phyloP scores from a whole-genome alignment of 2,329 filamentous ascomycete species.

The Monosporascus sp. region DNA sequence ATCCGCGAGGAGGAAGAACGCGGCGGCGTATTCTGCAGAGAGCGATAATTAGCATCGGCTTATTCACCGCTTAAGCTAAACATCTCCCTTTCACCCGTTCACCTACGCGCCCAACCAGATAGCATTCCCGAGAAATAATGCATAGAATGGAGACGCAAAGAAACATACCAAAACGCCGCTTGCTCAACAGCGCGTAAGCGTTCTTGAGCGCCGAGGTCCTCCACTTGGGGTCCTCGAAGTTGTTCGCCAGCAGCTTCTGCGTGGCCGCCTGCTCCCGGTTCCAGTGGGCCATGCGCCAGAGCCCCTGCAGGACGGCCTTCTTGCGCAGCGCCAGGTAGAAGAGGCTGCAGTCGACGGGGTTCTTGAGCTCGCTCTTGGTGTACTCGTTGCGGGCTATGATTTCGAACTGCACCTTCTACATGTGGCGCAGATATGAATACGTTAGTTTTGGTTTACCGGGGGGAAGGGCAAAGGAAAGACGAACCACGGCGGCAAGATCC shows the following conservation, averaged over 20 bases:
- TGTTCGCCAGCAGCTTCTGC: conserved; percentile 75
- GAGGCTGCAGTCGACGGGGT: conserved; percentile 84
- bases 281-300: conserved; percentile 94
- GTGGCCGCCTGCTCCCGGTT: conserved; percentile 81
- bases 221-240: conserved; percentile 85
- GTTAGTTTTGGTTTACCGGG: conserved; percentile 4
- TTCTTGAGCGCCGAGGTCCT: conserved; percentile 89
- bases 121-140: no score
- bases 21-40: conserved; percentile 78
- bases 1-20: conserved; percentile 90
- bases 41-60: neutral
- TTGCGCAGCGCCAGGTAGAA: conserved; percentile 89
- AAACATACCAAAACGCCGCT: conserved; percentile 70
- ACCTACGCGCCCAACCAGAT: no score
- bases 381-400: conserved; percentile 91
- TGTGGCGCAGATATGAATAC: conserved; percentile 4
- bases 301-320: conserved; percentile 81
- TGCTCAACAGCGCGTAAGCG: conserved; percentile 89
- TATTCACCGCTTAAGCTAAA: no score
- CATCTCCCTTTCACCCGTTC: no score
- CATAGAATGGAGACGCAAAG: no score
- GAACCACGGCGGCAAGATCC: conserved; percentile 68
- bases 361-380: conserved; percentile 78
- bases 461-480: neutral
- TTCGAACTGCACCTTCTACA: conserved; percentile 74